These are phyloP conservation scores for Apiotrichum gracile DNA, from an alignment of 1,284 basidiomycete genomes.

Conservation along the genomic window DNA sequence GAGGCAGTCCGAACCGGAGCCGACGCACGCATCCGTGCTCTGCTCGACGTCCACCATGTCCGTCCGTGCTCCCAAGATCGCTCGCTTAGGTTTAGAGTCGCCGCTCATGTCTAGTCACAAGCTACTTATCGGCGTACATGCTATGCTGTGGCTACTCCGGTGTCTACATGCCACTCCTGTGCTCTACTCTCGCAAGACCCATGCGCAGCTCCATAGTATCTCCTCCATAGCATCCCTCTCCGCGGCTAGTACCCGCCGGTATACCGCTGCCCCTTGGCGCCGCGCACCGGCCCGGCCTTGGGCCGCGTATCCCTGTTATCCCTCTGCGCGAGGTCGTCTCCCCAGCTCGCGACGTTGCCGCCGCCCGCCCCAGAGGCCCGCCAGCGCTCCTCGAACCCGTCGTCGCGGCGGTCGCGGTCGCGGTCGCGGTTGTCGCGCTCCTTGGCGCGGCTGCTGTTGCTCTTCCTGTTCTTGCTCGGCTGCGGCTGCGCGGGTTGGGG, in stretches of 20 bases:
- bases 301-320: neutral
- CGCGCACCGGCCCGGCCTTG: neutral
- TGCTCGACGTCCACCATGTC: no score
- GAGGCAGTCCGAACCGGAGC: no score
- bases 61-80: no score
- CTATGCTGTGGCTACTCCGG: no score
- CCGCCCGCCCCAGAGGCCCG: conserved; percentile 17
- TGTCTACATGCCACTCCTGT: neutral
- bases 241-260: conserved; percentile 18
- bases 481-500: no score
- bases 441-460: neutral
- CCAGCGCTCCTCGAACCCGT: conserved; percentile 15
- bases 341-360: conserved; percentile 20
- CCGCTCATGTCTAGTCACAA: no score
- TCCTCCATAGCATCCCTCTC: neutral
- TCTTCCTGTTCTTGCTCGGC: no score
- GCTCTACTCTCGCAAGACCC: no score
- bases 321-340: conserved; percentile 10
- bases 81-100: no score
- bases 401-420: neutral
- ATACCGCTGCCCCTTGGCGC: conserved; percentile 18
- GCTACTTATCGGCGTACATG: no score
- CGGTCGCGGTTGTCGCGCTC: neutral
- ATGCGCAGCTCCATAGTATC: no score
- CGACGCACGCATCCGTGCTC: no score